phyloP scores from a whole-genome alignment of 345 rosid genomes.

The Carallia brachiata region DNA sequence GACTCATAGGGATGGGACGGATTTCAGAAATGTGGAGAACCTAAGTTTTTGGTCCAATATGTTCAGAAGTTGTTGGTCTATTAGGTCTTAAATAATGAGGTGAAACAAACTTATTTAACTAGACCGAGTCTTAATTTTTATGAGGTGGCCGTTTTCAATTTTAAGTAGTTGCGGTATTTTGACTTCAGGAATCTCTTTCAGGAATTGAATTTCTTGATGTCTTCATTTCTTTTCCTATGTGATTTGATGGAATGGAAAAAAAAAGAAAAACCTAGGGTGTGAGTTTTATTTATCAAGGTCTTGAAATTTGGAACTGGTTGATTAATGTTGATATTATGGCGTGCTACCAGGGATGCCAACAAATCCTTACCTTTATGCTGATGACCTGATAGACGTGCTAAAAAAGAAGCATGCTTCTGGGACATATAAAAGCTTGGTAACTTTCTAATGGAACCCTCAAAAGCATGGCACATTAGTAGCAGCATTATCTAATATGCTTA shows the following conservation, averaged over 20 bases:
- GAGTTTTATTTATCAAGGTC: no score
- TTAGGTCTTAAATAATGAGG: not conserved
- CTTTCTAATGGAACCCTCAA: not conserved
- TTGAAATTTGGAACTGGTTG: no score
- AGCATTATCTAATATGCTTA: no score
- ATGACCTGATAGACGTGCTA: constrained; percentile 67
- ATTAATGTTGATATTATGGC: constrained; percentile 1
- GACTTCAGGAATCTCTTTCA: not conserved
- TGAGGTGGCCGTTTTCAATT: not conserved
- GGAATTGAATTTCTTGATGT: not conserved
- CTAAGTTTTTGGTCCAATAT: no score
- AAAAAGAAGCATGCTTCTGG: constrained; percentile 81
- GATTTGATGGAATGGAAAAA: not conserved
- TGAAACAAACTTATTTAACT: not conserved
- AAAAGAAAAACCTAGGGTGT: no score
- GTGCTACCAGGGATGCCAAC: constrained; percentile 90
- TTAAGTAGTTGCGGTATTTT: not conserved
- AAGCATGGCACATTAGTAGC: not conserved
- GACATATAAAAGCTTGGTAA: constrained; percentile 81
- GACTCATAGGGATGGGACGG: no score
- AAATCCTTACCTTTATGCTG: constrained; percentile 69
- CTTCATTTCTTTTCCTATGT: not conserved
- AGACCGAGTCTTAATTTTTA: not conserved
- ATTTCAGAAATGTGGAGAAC: no score
- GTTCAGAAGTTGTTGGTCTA: no score